Evolutionary conservation across 441 rosid genomes (phyloP).

Genomic region (Erodium trifolium): DNA sequence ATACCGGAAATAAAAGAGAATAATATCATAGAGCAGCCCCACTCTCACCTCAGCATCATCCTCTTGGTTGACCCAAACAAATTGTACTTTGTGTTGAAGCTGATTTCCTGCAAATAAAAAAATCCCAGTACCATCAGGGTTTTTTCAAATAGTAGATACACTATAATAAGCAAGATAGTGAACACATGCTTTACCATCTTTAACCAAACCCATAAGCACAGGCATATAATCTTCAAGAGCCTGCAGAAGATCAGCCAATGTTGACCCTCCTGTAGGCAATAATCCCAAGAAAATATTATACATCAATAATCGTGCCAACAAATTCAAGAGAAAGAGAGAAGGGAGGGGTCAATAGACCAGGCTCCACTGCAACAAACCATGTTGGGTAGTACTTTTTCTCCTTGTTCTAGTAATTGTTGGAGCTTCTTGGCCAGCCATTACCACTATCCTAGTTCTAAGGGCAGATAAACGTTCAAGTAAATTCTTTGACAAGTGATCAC

Average conservation of each 20-base stretch:
- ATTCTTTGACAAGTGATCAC: slow-evolving; percentile 61
- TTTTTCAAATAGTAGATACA: slow-evolving; percentile 7
- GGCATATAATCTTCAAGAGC: slow-evolving; percentile 97
- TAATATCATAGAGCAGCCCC: too few species aligned
- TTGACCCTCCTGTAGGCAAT: slow-evolving; percentile 66
- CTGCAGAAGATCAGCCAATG: slow-evolving; percentile 88
- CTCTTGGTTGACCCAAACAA: slow-evolving; percentile 91
- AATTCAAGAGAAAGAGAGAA: slow-evolving; percentile 11
- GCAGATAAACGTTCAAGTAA: slow-evolving; percentile 72
- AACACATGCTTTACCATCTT: slow-evolving; percentile 49
- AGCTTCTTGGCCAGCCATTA: slow-evolving; percentile 95
- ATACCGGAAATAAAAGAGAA: too few species aligned
- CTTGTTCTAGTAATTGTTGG: slow-evolving; percentile 85
- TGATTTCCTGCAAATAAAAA: slow-evolving; percentile 43
- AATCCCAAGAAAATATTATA: slow-evolving; percentile 7
- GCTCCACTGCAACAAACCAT: slow-evolving; percentile 37
- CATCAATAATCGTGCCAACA: background rate
- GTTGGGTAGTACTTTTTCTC: slow-evolving; percentile 88
- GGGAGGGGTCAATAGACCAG: slow-evolving; percentile 14
- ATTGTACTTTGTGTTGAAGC: slow-evolving; percentile 64
- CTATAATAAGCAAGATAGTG: slow-evolving; percentile 6
- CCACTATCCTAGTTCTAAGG: slow-evolving; percentile 80
- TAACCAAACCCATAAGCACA: slow-evolving; percentile 77
- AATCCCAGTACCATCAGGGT: background rate
- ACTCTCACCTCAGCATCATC: slow-evolving; percentile 72